Evolutionary conservation across 2,329 filamentous ascomycete genomes (phyloP).

Genomic region (Beauveria pseudobassiana): DNA sequence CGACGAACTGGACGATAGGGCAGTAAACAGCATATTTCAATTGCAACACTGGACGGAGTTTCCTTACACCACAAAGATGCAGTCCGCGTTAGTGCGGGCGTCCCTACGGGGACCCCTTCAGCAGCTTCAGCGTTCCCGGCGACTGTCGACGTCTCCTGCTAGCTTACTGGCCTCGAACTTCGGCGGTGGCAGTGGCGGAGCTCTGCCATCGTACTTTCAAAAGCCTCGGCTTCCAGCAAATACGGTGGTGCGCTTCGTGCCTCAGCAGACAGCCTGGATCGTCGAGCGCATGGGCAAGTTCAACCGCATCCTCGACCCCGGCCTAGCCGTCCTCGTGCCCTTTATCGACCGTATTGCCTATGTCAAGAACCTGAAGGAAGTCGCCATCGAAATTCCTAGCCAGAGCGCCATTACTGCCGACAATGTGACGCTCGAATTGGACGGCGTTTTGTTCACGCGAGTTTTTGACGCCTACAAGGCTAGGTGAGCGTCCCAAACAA

Average conservation of each 20-base stretch:
- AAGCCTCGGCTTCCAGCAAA: conserved; percentile 73
- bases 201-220: conserved; percentile 71
- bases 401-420: conserved; percentile 98
- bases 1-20: background rate
- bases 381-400: conserved; percentile 91
- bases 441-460: conserved; percentile 90
- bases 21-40: background rate
- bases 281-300: conserved; percentile 99
- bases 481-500: conserved; percentile 46
- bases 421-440: conserved; percentile 93
- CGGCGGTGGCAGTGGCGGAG: conserved; percentile 19
- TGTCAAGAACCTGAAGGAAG: conserved; percentile 95
- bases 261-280: conserved; percentile 99
- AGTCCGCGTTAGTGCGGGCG: conserved; percentile 23
- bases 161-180: conserved; percentile 27
- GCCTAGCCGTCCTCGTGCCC: conserved; percentile 79
- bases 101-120: conserved; percentile 19
- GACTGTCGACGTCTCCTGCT: conserved; percentile 25
- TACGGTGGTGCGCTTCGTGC: conserved; percentile 91
- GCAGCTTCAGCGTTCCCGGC: conserved; percentile 18
- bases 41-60: background rate
- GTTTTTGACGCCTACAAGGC: conserved; percentile 99
- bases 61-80: conserved; percentile 17
- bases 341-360: conserved; percentile 95
- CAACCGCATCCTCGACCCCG: conserved; percentile 85